phyloP scores from a whole-genome alignment of 345 rosid species.

The Pugionium cornutum region DNA sequence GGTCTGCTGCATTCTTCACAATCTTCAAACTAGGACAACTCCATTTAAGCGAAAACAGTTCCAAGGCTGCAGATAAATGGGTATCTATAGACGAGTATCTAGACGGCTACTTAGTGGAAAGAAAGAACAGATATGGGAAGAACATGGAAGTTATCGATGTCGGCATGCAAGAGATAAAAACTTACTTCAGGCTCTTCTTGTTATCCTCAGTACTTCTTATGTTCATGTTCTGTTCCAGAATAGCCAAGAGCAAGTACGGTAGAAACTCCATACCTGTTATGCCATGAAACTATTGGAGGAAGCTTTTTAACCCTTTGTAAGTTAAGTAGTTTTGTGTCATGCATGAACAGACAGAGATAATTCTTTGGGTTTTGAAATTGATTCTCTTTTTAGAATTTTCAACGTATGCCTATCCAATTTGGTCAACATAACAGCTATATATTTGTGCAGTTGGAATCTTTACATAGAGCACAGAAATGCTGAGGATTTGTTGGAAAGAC shows the following conservation, averaged over 20 bases:
- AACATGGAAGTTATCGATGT: slow-evolving; percentile 85
- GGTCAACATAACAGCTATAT: slow-evolving; percentile 16
- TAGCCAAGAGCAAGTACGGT: slow-evolving; percentile 70
- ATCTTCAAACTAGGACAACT: slow-evolving; percentile 64
- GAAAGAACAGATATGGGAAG: slow-evolving; percentile 78
- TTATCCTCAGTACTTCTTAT: slow-evolving; percentile 75
- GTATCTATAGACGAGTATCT: slow-evolving; percentile 93
- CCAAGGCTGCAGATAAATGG: slow-evolving; percentile 56
- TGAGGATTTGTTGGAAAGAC: slow-evolving; percentile 15
- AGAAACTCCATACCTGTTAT: slow-evolving; percentile 57
- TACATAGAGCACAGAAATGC: slow-evolving; percentile 26
- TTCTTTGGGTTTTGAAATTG: slow-evolving; percentile 24
- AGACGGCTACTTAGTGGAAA: slow-evolving; percentile 84
- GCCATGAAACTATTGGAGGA: slow-evolving; percentile 30
- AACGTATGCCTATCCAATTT: slow-evolving; percentile 6
- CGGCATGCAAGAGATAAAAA: slow-evolving; percentile 95
- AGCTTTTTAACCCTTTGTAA: not conserved
- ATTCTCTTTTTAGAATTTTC: slow-evolving; percentile 1
- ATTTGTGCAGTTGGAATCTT: slow-evolving; percentile 33
- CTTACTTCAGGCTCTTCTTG: slow-evolving; percentile 94
- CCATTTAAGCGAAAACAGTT: slow-evolving; percentile 44
- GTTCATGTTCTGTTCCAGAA: slow-evolving; percentile 95
- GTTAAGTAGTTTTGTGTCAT: slow-evolving; percentile 20
- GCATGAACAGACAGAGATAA: slow-evolving; percentile 21
- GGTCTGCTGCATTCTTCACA: slow-evolving; percentile 83